Evolutionary conservation across 2,329 filamentous ascomycete species (phyloP), one percentile per base, ranked within the genome.

Genomic region (Clonostachys rosea): DNA sequence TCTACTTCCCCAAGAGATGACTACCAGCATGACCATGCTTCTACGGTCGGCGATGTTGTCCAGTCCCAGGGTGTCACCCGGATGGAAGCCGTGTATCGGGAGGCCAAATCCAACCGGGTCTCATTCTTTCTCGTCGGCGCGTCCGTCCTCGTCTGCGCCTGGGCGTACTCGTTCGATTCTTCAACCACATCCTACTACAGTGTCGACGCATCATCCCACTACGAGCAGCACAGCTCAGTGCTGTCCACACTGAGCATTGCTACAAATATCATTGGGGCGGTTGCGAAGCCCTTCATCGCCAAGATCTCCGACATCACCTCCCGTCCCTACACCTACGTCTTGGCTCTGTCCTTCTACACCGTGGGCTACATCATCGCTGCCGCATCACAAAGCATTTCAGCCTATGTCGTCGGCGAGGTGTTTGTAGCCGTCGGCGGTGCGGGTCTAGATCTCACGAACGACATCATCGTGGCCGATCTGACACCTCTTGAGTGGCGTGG

Each of bases 381-480:
- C 3, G 72, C 73, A 0, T 75, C 78, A 3, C 67, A 66, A 20
- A 73, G 68, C 47, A 72, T 84, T 44, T 63, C 72, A 24, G 71
- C 75, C 6, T 79, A 78, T 43, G 68, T 75, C 1, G 71, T 70
- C 3, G 76, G 75, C 2, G 70, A 78, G 52, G 71, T 84, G 11
- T 81, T 86, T 59, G 81, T 83, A 47, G 70, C 74, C 1, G 69
- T 82, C 6, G 81, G 81, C 3, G 72, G 74, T 43, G 81, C 79
- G 1, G 80, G 79, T 3, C 71, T 83, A 7, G 77, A 80, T 47
- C 74, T 84, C 33, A 67, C 83, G 42, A 79, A 81, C 54, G 79
- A 84, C 52, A 78, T 86, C 44, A 80, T 84, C 53, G 75, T 84
- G 40, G 79, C 80, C 2, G 83, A 86, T 56, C 74, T 81, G n/a